Evolutionary conservation across 345 rosid genomes (phyloP), one percentile per base, ranked within the genome.

Genomic region (Erucastrum elatum): DNA sequence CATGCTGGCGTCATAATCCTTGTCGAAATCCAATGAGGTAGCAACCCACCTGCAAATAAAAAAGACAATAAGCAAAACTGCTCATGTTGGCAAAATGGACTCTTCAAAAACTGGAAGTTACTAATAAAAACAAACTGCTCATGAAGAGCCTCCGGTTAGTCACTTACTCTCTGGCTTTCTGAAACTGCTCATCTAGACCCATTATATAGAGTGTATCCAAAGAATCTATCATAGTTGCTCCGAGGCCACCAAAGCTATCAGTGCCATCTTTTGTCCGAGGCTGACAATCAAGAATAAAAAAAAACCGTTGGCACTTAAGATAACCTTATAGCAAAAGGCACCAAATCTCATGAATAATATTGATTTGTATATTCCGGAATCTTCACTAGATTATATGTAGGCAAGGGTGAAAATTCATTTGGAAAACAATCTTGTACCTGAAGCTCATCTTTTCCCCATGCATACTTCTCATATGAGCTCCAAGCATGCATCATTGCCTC

Each of bases 401-500:
- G 65, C 2, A 58, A 55, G n/a, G 27, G 66, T 37, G 12, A 67
- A 67, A 72, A 21, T 10, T 4, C 17, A 61, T 34, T 68, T 53
- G 49, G 29, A 68, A 44, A 16, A 5, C 69, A 37, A 8, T 16
- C 8, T 6, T 63, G 37, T 74, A 92, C 99, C 96, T 93, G 94
- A 80, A 96, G 98, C 80, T 96, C 98, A 71, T 96, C 99, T 34
- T 88, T 80, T 55, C 98, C 99, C 99, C 97, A 91, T 2, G 98
- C 98, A 86, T 90, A 96, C 81, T 89, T 96, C 75, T 93, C 99
- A 82, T 93, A 93, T 41, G 97, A 89, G 75, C 83, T 85, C 98
- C 99, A 96, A 9, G 98, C 99, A 85, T 96, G 97, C 68, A 90
- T 68, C 99, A 96, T 96, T 39, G 99, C 97, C 75, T 91, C 97